Evolutionary conservation across 108 stramenopile species (phyloP), one percentile per base, ranked within the genome.

Genomic region (Licmophora abbreviata): DNA sequence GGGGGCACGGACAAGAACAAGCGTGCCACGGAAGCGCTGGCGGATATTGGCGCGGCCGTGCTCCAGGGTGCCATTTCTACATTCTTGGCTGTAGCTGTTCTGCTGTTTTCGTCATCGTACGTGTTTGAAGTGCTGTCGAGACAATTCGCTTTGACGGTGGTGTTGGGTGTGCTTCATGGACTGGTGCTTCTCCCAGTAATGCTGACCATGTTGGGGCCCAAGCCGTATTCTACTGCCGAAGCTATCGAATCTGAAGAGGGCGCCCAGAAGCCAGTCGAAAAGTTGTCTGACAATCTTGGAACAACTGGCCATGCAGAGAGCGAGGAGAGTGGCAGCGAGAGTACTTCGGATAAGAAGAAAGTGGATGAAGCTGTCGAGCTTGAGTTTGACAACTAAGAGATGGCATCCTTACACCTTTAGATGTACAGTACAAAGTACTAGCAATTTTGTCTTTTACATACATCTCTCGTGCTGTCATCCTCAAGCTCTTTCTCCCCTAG

Each of bases 31-130:
- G 76, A 75, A 30, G 53, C 81, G 8, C 45, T 86, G 43, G 74
- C 83, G 0, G 83, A 84, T 49, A 88, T 88, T 47, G 85, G 85
- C 21, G 60, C 79, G 0, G 66, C 85, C 3, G 81, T 88, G 9
- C 44, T 88, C 41, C 71, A 65, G 38, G 85, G 85, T 23, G 87
- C 76, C 22, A 55, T 69, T 11, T 74, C 77, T 26, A 88, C 87
- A 35, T 88, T 88, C 44, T 64, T 88, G 44, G 87, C 82, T 2
- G 81, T 84, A 20, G 83, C 72, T 2, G 82, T 88, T 26, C 59
- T 88, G 0, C 36, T 77, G 25, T 73, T 69, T 29, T 66, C 66
- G 7, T 48, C 50, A 1, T 71, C 68, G 11, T 88, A 83, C 53
- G 78, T 89, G 15, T 89, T 89, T 48, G 31, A 57, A 31, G 44